Evolutionary conservation across 345 rosid species (phyloP).

Genomic region (Populus deltoides): DNA sequence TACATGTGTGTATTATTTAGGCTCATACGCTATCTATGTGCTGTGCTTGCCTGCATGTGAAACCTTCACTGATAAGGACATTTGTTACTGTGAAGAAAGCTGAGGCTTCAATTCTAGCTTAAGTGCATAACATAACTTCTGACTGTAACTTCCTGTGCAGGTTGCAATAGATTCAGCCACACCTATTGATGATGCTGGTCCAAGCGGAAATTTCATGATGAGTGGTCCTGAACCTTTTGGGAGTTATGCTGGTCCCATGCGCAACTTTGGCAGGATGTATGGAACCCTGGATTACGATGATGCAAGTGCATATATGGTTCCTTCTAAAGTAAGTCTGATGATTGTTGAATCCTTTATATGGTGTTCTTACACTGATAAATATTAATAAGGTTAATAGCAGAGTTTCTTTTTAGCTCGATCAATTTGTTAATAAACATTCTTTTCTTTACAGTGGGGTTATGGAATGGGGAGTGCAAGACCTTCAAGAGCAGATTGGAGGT

Average conservation of each 20-base stretch:
- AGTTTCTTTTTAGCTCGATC: neutral
- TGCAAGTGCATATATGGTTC: constrained; percentile 38
- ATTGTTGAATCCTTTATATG: neutral
- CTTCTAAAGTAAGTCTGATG: neutral
- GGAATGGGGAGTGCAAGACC: constrained; percentile 62
- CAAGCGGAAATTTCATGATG: constrained; percentile 58
- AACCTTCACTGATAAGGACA: neutral
- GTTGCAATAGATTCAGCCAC: constrained; percentile 97
- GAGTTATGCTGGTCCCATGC: constrained; percentile 84
- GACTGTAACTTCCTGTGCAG: constrained; percentile 35
- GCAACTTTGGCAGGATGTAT: constrained; percentile 72
- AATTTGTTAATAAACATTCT: neutral
- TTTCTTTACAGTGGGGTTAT: constrained; percentile 64
- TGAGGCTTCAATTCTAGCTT: neutral
- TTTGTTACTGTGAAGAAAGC: neutral
- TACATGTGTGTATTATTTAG: neutral
- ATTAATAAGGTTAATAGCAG: neutral
- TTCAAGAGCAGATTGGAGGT: constrained; percentile 87
- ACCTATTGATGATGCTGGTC: constrained; percentile 81
- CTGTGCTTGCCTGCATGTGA: neutral
- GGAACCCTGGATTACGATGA: constrained; percentile 70
- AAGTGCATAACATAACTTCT: neutral
- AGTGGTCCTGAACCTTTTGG: constrained; percentile 52
- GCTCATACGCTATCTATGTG: neutral
- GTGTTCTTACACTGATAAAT: neutral